A percentile compares a stretch with the other conserved stretches of the same genome.
phyloP scores from a whole-genome alignment of 306 rosid species.

The Argentina anserina region DNA sequence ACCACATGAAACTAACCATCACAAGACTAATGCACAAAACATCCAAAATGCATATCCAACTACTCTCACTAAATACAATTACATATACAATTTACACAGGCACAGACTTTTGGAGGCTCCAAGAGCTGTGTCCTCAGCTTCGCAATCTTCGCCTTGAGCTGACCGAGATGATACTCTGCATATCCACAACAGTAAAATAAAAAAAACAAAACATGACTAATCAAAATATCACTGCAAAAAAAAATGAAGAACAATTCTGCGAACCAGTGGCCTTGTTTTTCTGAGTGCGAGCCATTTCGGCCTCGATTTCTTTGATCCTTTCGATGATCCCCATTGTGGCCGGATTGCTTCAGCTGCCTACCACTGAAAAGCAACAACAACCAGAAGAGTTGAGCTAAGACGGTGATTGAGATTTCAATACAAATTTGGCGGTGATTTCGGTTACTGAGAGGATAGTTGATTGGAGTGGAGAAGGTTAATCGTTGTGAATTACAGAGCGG shows the following conservation, averaged over 20 bases:
- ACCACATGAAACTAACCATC: not conserved
- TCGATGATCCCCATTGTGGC: slow-evolving; percentile 85
- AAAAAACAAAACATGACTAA: no score
- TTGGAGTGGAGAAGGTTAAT: not conserved
- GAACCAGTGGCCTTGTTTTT: slow-evolving; percentile 95
- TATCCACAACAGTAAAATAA: no score
- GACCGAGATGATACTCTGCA: slow-evolving; percentile 98
- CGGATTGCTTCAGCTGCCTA: slow-evolving; percentile 30
- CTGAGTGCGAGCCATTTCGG: slow-evolving; percentile 99
- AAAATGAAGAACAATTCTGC: not conserved
- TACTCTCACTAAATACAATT: not conserved
- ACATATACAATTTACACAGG: not conserved
- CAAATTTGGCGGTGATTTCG: no score
- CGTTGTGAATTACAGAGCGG: not conserved
- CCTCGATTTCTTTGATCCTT: slow-evolving; percentile 93
- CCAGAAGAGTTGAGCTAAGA: not conserved
- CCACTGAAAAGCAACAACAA: slow-evolving; percentile 14
- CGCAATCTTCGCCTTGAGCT: slow-evolving; percentile 99
- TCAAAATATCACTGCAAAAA: not conserved
- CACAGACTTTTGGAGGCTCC: slow-evolving; percentile 92
- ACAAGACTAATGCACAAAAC: not conserved
- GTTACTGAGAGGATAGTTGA: not conserved
- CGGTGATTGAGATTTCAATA: not conserved
- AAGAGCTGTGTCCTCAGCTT: slow-evolving; percentile 88
- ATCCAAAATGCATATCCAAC: not conserved